These are phyloP conservation scores for Erythrophleum ivorense DNA, from an alignment of 331 rosid genomes.

Conservation along the genomic window DNA sequence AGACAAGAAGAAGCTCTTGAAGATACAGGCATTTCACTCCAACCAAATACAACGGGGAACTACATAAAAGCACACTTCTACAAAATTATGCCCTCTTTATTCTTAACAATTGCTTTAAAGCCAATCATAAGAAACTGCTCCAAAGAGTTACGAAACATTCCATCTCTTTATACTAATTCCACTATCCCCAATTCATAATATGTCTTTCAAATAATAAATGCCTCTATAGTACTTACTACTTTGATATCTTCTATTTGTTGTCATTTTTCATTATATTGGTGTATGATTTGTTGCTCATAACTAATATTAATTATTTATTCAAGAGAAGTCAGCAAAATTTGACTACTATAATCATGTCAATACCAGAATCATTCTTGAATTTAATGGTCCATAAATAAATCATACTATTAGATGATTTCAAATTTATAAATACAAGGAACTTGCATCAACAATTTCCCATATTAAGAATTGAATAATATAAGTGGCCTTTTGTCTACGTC, in stretches of 20 bases:
- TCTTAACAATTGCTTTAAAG: background rate
- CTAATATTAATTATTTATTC: background rate
- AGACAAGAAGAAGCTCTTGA: background rate
- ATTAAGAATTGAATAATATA: background rate
- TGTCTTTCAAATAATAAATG: background rate
- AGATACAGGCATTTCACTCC: background rate
- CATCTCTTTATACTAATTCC: background rate
- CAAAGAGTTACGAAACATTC: background rate
- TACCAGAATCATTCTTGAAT: background rate
- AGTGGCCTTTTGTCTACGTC: background rate
- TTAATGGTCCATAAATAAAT: background rate
- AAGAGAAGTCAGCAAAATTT: background rate
- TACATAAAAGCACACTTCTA: background rate
- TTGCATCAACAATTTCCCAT: background rate
- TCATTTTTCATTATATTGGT: background rate
- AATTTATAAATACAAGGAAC: background rate
- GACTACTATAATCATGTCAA: background rate
- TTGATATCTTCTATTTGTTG: background rate
- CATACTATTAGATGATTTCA: background rate
- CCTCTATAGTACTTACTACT: background rate
- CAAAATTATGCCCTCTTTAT: background rate
- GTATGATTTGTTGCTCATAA: background rate
- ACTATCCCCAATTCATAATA: background rate
- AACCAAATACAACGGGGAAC: background rate
- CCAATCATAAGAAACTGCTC: background rate